A percentile compares a stretch with the other conserved stretches of the same genome.
These are phyloP conservation scores for Leccinum holopus DNA, from an alignment of 1,284 basidiomycete genomes.

Conservation along the genomic window DNA sequence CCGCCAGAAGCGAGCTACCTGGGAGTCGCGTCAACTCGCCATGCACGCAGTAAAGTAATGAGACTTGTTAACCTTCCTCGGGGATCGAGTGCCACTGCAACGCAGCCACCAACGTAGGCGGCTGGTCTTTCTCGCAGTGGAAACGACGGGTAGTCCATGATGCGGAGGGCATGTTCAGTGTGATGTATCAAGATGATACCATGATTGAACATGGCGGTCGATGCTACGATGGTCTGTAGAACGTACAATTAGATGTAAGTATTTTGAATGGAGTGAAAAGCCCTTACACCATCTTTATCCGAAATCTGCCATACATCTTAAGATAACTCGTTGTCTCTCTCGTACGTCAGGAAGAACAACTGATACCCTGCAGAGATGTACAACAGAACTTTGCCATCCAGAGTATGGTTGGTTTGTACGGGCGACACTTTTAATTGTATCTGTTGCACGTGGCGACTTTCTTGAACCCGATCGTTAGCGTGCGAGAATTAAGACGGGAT, in stretches of 20 bases:
- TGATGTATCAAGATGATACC: constrained; percentile 62
- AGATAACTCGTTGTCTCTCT: constrained; percentile 51
- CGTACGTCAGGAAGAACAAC: constrained; percentile 56
- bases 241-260: not conserved
- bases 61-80: constrained; percentile 53
- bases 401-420: constrained; percentile 64
- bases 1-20: constrained; percentile 78
- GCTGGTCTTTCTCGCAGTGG: constrained; percentile 55
- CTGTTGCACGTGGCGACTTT: constrained; percentile 65
- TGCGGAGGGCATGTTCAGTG: constrained; percentile 60
- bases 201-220: constrained; percentile 70
- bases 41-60: not conserved
- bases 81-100: constrained; percentile 71
- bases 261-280: not conserved
- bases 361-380: constrained; percentile 58
- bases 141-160: constrained; percentile 66
- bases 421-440: constrained; percentile 55
- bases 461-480: constrained; percentile 38
- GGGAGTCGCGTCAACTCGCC: not conserved
- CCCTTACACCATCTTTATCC: constrained; percentile 47
- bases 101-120: constrained; percentile 75
- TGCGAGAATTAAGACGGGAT: not conserved
- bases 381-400: constrained; percentile 65
- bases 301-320: constrained; percentile 60
- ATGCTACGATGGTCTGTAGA: constrained; percentile 42